Evolutionary conservation across 225 moss, liverwort and hornwort genomes (phyloP).

Genomic region (Pseudisothecium myosuroides): DNA sequence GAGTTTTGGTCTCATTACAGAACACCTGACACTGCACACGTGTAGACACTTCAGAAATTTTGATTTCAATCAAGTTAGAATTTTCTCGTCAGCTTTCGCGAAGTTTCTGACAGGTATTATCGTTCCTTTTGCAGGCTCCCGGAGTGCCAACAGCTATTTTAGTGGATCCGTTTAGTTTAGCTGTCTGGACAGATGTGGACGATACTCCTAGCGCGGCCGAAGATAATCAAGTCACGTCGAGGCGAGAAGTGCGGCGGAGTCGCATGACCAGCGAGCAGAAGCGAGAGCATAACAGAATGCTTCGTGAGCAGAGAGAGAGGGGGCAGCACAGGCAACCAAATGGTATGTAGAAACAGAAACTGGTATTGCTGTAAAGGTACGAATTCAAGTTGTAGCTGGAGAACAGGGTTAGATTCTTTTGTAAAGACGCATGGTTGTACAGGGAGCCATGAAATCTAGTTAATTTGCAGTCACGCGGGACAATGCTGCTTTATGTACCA

Average conservation of each 20-base stretch:
- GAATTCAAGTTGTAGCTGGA: not conserved
- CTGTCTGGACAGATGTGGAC: constrained; percentile 21
- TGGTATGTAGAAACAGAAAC: not conserved
- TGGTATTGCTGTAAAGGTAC: not conserved
- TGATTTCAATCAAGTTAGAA: not conserved
- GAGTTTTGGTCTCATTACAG: not conserved
- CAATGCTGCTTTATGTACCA: not conserved
- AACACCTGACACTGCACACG: not conserved
- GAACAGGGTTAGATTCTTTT: not conserved
- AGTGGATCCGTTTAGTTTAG: constrained; percentile 39
- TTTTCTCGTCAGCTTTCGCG: not conserved
- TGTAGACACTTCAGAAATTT: not conserved
- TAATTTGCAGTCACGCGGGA: not conserved
- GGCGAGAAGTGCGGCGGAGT: constrained; percentile 18
- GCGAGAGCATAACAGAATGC: constrained; percentile 11
- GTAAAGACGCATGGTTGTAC: not conserved
- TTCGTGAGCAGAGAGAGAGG: no score
- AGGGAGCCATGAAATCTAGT: not conserved
- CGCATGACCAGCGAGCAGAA: constrained; percentile 3
- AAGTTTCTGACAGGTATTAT: not conserved
- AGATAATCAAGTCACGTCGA: not conserved
- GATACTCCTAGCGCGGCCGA: not conserved
- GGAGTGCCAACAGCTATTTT: constrained; percentile 11
- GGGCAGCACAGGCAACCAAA: not conserved
- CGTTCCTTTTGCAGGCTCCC: not conserved